These are phyloP conservation scores for Pontederia crassipes DNA, from an alignment of 176 grass and related monocot genomes.

Conservation along the genomic window DNA sequence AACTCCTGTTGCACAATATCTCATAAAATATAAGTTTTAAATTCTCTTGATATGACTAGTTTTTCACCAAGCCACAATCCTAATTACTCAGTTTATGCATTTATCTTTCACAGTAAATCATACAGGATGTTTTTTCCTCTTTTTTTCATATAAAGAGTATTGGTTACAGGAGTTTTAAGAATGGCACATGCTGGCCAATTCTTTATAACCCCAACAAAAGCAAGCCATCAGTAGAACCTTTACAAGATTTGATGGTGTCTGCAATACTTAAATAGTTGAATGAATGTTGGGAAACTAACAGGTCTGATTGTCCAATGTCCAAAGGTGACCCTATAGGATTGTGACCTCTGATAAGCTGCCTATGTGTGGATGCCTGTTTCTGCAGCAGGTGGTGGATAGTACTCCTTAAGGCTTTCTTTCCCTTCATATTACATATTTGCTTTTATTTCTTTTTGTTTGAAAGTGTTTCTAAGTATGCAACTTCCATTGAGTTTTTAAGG, in stretches of 20 bases:
- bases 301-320: conserved; percentile 21
- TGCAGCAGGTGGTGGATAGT: not conserved
- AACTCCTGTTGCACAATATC: no score
- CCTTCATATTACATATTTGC: not conserved
- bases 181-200: conserved; percentile 71
- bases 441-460: not conserved
- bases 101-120: conserved; percentile 49
- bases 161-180: conserved; percentile 50
- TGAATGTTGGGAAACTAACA: conserved; percentile 22
- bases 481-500: no score
- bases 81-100: no score
- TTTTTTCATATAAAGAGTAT: no score
- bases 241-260: no score
- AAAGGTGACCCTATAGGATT: conserved; percentile 39
- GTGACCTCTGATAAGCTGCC: conserved; percentile 44
- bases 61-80: no score
- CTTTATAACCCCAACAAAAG: conserved; percentile 61
- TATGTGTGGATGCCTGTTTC: conserved; percentile 4
- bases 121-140: not conserved
- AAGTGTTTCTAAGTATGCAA: no score
- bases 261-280: no score
- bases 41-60: no score
- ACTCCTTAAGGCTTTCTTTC: not conserved
- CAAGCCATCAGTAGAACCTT: conserved; percentile 12
- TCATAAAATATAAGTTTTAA: no score